Conservation (phyloP, 495 filamentous ascomycete species). For the Penicillium flavigenum region DNA sequence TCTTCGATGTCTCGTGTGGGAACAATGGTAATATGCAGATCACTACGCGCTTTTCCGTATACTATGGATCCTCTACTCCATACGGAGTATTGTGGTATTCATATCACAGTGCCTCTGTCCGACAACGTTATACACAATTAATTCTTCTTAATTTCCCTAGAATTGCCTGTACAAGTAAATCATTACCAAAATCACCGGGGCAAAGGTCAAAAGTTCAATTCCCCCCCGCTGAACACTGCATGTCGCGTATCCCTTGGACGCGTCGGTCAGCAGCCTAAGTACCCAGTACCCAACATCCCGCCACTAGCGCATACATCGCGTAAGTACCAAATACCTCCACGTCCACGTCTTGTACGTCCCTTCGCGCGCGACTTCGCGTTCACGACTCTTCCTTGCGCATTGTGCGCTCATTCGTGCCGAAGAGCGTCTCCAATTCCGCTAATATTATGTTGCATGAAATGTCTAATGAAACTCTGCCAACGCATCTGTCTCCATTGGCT, state of each 20-base stretch:
- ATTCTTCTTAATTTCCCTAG: neutral
- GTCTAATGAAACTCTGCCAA: constrained; percentile 9
- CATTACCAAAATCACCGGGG: neutral
- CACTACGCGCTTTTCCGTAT: constrained; percentile 8
- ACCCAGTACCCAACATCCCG: constrained; percentile 7
- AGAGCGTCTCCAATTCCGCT: neutral
- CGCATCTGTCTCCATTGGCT: constrained; percentile 7
- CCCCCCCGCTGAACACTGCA: neutral
- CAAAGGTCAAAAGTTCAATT: neutral
- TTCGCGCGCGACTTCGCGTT: constrained; percentile 4
- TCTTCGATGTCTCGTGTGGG: constrained; percentile 1
- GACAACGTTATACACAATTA: neutral
- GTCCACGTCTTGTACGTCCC: constrained; percentile 10
- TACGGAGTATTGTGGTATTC: neutral
- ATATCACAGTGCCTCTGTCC: neutral
- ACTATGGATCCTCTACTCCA: neutral
- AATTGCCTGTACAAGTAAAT: neutral
- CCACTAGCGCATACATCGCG: neutral
- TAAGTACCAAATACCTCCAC: constrained; percentile 16
- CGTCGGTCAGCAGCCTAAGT: constrained; percentile 6
- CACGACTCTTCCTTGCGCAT: constrained; percentile 3
- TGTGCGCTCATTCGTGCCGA: constrained; percentile 13
- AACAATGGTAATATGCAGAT: constrained; percentile 2
- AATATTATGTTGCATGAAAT: constrained; percentile 3
- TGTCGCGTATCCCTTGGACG: constrained; percentile 15